A percentile compares a stretch with the other conserved stretches of the same genome.
phyloP scores from a whole-genome alignment of 2,329 filamentous ascomycete species.

The Alternaria conjuncta region DNA sequence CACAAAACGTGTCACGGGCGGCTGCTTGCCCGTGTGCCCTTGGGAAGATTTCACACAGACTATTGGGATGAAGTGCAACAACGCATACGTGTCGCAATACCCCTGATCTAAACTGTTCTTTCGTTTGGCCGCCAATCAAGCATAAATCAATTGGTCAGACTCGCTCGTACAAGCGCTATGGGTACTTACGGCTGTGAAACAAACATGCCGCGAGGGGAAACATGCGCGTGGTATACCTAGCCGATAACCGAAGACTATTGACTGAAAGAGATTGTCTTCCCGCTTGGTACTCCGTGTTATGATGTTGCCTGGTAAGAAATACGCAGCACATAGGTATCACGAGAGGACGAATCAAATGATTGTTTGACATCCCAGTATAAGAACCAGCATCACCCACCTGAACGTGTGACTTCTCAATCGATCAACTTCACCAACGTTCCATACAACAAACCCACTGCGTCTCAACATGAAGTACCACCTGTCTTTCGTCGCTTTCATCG shows the following conservation, averaged over 20 bases:
- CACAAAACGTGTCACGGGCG: not conserved
- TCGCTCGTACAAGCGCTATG: not conserved
- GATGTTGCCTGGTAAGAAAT: not conserved
- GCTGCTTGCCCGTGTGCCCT: not conserved
- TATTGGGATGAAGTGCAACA: not conserved
- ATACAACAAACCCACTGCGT: not conserved
- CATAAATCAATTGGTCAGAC: not conserved
- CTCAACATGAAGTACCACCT: slow-evolving; percentile 35
- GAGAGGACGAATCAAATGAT: not conserved
- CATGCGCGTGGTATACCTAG: not conserved
- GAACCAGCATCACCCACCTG: not conserved
- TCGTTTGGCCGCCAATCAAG: not conserved
- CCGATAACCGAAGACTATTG: not conserved
- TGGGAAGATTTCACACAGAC: not conserved
- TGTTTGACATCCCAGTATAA: not conserved
- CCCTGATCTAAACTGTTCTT: not conserved
- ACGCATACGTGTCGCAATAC: not conserved
- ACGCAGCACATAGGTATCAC: not conserved
- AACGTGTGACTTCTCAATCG: not conserved
- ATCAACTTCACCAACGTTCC: not conserved
- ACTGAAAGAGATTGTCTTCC: not conserved
- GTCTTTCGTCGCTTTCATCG: slow-evolving; percentile 43
- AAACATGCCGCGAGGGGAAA: not conserved
- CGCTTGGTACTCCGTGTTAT: not conserved
- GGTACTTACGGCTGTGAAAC: slow-evolving; percentile 3